Evolutionary conservation across 2,329 filamentous ascomycete species (phyloP).

Genomic region (Colletotrichum noveboracense): DNA sequence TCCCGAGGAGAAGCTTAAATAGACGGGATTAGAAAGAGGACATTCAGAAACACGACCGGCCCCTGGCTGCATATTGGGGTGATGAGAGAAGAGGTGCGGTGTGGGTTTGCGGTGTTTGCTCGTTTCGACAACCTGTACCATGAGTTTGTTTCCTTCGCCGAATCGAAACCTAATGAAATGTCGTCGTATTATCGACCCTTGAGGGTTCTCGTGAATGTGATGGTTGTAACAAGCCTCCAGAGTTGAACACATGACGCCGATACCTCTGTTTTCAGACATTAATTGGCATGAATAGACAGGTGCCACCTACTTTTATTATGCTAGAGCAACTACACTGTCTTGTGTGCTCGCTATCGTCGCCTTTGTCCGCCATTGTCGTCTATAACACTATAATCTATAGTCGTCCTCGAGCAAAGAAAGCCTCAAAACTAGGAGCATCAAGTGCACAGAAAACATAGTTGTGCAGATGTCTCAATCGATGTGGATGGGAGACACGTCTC

Average conservation of each 20-base stretch:
- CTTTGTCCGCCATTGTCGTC: not conserved
- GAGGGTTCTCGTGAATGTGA: not conserved
- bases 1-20: constrained; percentile 52
- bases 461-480: not conserved
- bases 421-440: not conserved
- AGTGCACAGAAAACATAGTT: not conserved
- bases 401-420: not conserved
- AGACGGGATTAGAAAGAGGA: not conserved
- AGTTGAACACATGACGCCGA: not conserved
- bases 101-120: not conserved
- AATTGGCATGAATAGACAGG: not conserved
- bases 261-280: not conserved
- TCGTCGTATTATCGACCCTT: not conserved
- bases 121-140: not conserved
- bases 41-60: not conserved
- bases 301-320: not conserved
- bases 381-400: not conserved
- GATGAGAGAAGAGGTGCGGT: not conserved
- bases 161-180: not conserved
- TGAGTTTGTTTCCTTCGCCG: not conserved
- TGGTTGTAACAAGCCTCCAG: not conserved
- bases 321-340: not conserved
- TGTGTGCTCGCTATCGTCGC: not conserved
- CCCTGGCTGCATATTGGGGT: not conserved
- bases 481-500: not conserved